Evolutionary conservation across 345 rosid species (phyloP).

Genomic region (Erucastrum elatum): DNA sequence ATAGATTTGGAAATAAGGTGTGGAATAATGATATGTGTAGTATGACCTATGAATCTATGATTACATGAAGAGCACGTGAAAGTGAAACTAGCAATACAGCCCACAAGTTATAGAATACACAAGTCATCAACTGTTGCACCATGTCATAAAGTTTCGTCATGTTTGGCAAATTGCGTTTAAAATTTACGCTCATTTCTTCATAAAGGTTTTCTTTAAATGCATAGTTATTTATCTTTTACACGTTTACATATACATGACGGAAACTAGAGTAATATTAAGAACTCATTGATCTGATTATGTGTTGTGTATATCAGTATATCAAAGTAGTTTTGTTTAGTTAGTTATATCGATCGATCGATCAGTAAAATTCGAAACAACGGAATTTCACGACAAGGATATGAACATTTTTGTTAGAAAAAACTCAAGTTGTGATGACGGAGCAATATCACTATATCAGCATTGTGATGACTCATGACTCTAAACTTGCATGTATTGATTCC

Average conservation of each 20-base stretch:
- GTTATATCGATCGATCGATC: background rate
- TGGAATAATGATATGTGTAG: background rate
- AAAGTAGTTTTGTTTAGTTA: background rate
- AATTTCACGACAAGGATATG: background rate
- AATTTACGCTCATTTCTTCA: background rate
- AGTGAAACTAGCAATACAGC: background rate
- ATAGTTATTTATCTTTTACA: background rate
- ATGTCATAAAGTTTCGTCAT: slow-evolving; percentile 13
- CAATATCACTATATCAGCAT: background rate
- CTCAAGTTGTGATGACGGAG: background rate
- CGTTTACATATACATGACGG: background rate
- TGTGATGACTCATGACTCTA: slow-evolving; percentile 16
- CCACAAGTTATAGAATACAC: slow-evolving; percentile 24
- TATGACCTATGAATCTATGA: slow-evolving; percentile 18
- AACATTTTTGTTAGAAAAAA: background rate
- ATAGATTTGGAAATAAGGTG: background rate
- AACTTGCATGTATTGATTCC: slow-evolving; percentile 9
- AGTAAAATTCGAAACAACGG: background rate
- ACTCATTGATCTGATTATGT: too few relatives aligned
- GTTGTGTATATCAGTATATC: background rate
- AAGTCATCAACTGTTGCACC: slow-evolving; percentile 4
- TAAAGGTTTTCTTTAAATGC: background rate
- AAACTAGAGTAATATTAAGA: background rate
- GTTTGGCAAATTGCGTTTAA: slow-evolving; percentile 7
- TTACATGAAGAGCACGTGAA: slow-evolving; percentile 5